These are phyloP conservation scores for Colletotrichum euphorbiae DNA, from an alignment of 2,329 filamentous ascomycete species.

Conservation along the genomic window DNA sequence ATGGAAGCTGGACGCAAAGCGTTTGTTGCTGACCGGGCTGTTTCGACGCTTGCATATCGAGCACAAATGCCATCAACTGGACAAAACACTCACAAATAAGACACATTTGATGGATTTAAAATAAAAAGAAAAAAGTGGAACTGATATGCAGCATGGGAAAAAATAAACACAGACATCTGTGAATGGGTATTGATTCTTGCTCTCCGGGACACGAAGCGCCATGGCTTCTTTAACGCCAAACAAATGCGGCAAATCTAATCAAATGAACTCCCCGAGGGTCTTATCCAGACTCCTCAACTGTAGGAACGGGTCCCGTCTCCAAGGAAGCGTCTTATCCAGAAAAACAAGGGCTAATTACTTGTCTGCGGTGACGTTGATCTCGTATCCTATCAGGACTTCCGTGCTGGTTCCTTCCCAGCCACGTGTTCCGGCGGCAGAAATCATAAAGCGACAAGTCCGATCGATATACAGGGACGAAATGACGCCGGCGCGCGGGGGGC, in stretches of 20 bases:
- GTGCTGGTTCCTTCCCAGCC: constrained; percentile 95
- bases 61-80: no score
- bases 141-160: no score
- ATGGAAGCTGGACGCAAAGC: no score
- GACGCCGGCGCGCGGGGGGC: constrained; percentile 83
- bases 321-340: not conserved
- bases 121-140: no score
- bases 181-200: not conserved
- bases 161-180: no score
- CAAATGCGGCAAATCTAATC: not conserved
- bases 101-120: no score
- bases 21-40: no score
- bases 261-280: no score
- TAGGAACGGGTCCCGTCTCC: not conserved
- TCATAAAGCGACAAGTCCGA: constrained; percentile 88
- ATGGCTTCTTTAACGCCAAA: not conserved
- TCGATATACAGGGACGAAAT: constrained; percentile 90
- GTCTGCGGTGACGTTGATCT: constrained; percentile 67
- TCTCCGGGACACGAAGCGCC: constrained; percentile 2
- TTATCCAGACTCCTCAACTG: not conserved
- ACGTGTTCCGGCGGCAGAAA: constrained; percentile 89
- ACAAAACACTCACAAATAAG: no score
- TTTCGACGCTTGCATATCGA: no score
- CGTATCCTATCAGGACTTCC: constrained; percentile 93
- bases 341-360: constrained; percentile 14